phyloP scores from a whole-genome alignment of 805 yeast genomes.

The Isabelozyma gotoi region DNA sequence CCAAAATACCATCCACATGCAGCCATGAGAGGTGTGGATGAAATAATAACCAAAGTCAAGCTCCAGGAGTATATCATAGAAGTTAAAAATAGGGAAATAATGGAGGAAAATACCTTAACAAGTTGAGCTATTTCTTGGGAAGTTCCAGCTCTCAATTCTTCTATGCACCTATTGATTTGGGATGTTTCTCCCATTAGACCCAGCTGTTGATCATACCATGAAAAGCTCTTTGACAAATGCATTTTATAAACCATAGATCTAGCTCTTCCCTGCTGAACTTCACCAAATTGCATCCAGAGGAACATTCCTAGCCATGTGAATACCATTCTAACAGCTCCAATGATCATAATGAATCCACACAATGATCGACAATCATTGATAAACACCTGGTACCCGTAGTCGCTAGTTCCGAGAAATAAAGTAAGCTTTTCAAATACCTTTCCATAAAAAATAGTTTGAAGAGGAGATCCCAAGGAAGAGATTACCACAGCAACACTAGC shows the following conservation, averaged over 20 bases:
- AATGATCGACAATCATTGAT: slow-evolving; percentile 21
- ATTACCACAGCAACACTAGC: slow-evolving; percentile 41
- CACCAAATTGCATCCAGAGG: slow-evolving; percentile 72
- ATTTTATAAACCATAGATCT: slow-evolving; percentile 46
- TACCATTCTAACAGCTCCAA: slow-evolving; percentile 31
- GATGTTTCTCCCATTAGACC: slow-evolving; percentile 61
- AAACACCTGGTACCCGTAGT: slow-evolving; percentile 23
- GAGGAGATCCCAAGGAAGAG: slow-evolving; percentile 60
- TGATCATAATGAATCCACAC: slow-evolving; percentile 31
- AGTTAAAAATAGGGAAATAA: slow-evolving; percentile 54
- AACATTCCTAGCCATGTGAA: slow-evolving; percentile 54
- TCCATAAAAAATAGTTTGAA: slow-evolving; percentile 66
- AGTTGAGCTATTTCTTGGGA: slow-evolving; percentile 66
- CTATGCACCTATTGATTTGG: slow-evolving; percentile 69
- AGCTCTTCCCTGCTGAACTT: slow-evolving; percentile 59
- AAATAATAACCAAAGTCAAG: slow-evolving; percentile 73
- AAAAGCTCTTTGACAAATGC: slow-evolving; percentile 45
- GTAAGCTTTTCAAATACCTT: slow-evolving; percentile 48
- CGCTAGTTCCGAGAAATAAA: slow-evolving; percentile 24
- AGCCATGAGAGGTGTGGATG: slow-evolving; percentile 68
- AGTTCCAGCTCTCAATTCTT: slow-evolving; percentile 66
- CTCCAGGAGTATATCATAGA: slow-evolving; percentile 84
- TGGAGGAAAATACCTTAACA: slow-evolving; percentile 52
- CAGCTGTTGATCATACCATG: slow-evolving; percentile 61
- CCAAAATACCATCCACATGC: slow-evolving; percentile 51